Conservation (phyloP, 169 alveolate species). For the Eimeria acervulina region DNA sequence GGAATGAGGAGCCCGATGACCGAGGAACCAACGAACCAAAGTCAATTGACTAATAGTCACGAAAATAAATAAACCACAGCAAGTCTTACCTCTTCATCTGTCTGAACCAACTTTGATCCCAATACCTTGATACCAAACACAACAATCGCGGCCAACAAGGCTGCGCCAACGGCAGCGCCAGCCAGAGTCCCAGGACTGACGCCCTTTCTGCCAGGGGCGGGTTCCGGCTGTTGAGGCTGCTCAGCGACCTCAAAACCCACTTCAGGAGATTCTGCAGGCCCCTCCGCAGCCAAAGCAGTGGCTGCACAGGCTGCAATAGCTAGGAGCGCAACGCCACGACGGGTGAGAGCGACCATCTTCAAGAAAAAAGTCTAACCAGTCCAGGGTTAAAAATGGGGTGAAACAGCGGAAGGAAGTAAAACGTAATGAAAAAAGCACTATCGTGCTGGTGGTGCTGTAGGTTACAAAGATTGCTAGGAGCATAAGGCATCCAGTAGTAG, state of each 20-base stretch:
- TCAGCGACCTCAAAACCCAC: background rate
- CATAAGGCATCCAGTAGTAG: background rate
- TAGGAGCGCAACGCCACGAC: conserved; percentile 32
- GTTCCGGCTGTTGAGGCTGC: background rate
- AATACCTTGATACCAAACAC: background rate
- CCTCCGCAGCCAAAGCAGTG: conserved; percentile 65
- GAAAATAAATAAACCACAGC: background rate
- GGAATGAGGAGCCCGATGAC: background rate
- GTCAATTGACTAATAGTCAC: background rate
- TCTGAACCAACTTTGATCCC: conserved; percentile 4
- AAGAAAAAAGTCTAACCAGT: background rate
- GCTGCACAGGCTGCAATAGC: conserved; percentile 55
- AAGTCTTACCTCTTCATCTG: background rate
- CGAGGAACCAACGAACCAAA: background rate
- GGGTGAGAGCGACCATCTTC: conserved; percentile 35
- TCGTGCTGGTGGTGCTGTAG: background rate
- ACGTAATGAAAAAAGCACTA: background rate
- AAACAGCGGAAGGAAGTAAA: background rate
- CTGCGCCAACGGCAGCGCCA: background rate
- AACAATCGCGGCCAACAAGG: background rate
- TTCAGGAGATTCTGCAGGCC: background rate
- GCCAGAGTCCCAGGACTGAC: background rate
- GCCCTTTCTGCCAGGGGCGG: background rate
- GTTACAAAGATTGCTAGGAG: background rate
- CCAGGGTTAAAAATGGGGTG: background rate